phyloP scores from a whole-genome alignment of 345 rosid genomes.

The Diplotaxis tenuifolia region DNA sequence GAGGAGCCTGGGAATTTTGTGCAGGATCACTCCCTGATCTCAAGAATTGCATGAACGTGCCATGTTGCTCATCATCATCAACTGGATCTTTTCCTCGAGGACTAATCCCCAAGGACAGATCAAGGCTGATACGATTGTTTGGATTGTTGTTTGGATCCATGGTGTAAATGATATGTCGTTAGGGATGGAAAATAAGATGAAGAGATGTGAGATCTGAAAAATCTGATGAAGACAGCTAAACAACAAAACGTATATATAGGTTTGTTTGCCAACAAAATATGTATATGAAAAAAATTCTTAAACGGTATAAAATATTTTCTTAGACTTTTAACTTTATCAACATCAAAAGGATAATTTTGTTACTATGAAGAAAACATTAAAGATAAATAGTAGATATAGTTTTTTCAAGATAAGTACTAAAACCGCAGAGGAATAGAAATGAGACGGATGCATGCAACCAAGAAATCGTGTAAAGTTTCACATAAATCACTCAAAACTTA shows the following conservation, averaged over 20 bases:
- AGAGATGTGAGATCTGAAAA: background rate
- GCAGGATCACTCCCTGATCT: background rate
- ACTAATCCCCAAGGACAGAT: constrained; percentile 7
- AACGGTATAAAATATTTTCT: background rate
- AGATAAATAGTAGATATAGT: background rate
- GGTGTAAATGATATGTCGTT: background rate
- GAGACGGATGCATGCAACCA: too few relatives aligned
- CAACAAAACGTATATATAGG: background rate
- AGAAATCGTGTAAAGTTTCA: too few relatives aligned
- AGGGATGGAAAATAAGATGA: background rate
- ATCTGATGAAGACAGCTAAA: background rate
- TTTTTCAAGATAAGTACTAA: too few relatives aligned
- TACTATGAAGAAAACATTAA: background rate
- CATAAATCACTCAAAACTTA: too few relatives aligned
- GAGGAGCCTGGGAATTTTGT: background rate
- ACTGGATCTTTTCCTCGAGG: background rate
- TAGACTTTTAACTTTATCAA: background rate
- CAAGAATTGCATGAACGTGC: background rate
- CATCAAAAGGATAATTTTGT: background rate
- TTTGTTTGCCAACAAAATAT: background rate
- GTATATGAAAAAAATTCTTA: background rate
- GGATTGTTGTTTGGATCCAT: background rate
- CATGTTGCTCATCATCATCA: background rate
- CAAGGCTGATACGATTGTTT: background rate
- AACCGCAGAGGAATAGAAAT: too few relatives aligned